These are phyloP conservation scores for Powellomyces hirtus DNA, from an alignment of 192 early-diverging fungal species.

Conservation along the genomic window DNA sequence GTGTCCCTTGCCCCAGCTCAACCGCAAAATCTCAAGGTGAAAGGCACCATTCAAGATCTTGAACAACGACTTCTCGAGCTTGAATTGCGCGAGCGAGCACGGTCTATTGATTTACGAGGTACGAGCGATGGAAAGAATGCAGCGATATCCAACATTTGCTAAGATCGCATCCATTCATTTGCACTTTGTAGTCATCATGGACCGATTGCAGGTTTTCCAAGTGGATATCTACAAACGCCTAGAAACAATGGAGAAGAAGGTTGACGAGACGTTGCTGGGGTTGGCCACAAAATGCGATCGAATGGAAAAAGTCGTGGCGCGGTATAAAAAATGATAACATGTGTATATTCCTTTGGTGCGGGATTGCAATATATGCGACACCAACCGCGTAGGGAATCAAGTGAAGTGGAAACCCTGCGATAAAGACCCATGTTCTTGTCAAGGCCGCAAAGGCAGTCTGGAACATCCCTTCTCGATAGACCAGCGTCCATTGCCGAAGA, in stretches of 20 bases:
- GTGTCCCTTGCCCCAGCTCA: constrained; percentile 39
- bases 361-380: too few species aligned
- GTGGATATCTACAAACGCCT: constrained; percentile 47
- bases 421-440: not conserved
- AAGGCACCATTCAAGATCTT: constrained; percentile 43
- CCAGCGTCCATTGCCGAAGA: too few species aligned
- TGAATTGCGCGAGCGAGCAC: constrained; percentile 43
- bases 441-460: not conserved
- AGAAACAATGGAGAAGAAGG: constrained; percentile 48
- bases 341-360: too few species aligned
- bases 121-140: too few species aligned
- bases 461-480: too few species aligned
- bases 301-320: constrained; percentile 44
- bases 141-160: not conserved
- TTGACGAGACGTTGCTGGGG: constrained; percentile 39
- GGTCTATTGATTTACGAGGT: constrained; percentile 56
- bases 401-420: too few species aligned
- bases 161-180: too few species aligned
- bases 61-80: constrained; percentile 49
- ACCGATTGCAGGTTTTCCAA: constrained; percentile 42
- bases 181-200: constrained; percentile 52
- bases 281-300: constrained; percentile 46
- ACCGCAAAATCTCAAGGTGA: constrained; percentile 38
- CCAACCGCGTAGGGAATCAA: too few species aligned
- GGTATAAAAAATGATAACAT: constrained; percentile 40